Evolutionary conservation across 2,329 filamentous ascomycete species (phyloP), one percentile per base, ranked within the genome.

Genomic region (Knufia fluminis): DNA sequence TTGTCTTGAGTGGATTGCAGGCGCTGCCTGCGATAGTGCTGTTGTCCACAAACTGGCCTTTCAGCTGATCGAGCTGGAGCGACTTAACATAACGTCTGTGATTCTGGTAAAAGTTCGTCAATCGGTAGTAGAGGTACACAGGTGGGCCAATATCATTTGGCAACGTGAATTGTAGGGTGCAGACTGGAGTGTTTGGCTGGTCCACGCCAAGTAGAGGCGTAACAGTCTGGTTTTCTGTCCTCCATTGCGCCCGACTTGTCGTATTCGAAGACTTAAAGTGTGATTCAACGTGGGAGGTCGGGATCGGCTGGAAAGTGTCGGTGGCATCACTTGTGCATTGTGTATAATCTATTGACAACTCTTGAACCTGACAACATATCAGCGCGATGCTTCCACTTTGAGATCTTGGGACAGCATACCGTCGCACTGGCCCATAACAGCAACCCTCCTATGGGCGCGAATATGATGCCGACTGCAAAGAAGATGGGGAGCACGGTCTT

Each of bases 31-130:
- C 68, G 58, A 97, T 85, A 1, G 78, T 76, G 31, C 58, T 59
- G 50, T 75, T 77, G 26, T 73, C 71, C 16, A 85, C 76, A 9
- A 74, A 75, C 4, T 80, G 72, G 40, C 90, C 92, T 57, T 83
- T 85, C 47, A 98, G 74, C 68, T 98, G 92, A 46, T 86, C 75
- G 50, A 83, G 77, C 62, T 90, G 85, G 61, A 94, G 85, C 1
- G 87, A 94, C 63, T 88, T 86, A 53, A 96, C 92, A 60, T 98
- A 98, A 67, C 91, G 83, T 57, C 92, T 85, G 65, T 98, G 92
- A 65, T 98, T 98, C 69, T 98, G 92, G 72, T 97, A 97, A 71
- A 98, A 98, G 70, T 97, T 95, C 51, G 88, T 91, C 55, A 98
- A 81, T 59, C 85, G 85, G 68, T 98, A 98, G 73, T 96, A 98